Percentiles rank a stretch among this genome's conserved stretches.
Evolutionary conservation across 176 grass and related monocot species (phyloP).

Genomic region (Puccinellia tenuiflora): DNA sequence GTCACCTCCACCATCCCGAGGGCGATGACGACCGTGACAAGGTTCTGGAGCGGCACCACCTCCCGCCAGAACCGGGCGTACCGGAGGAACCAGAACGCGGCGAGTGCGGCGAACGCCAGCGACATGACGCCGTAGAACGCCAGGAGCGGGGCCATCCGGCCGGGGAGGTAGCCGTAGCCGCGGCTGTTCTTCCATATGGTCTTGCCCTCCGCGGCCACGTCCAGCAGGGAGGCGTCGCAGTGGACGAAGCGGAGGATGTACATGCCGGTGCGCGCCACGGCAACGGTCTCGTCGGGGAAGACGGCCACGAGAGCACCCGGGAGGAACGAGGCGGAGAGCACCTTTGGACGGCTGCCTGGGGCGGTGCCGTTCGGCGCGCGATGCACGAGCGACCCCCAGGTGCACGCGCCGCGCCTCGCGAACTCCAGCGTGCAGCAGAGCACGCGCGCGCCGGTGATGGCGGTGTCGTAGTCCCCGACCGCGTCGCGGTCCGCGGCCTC

Average conservation of each 20-base stretch:
- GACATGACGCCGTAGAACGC: conserved; percentile 71
- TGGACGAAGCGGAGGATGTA: conserved; percentile 73
- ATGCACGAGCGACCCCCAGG: conserved; percentile 36
- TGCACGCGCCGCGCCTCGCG: conserved; percentile 40
- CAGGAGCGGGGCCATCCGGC: conserved; percentile 66
- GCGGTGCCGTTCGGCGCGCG: conserved; percentile 8
- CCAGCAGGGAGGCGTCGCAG: conserved; percentile 44
- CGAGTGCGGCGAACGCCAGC: conserved; percentile 61
- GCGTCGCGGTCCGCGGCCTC: conserved; percentile 45
- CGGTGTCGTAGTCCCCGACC: conserved; percentile 25
- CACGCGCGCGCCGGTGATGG: conserved; percentile 26
- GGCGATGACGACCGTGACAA: conserved; percentile 58
- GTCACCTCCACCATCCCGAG: conserved; percentile 74
- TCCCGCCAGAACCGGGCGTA: conserved; percentile 61
- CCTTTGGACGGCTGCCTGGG: conserved; percentile 37
- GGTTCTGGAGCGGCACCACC: conserved; percentile 64
- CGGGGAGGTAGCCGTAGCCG: conserved; percentile 81
- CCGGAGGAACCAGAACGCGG: conserved; percentile 56
- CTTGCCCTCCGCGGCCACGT: conserved; percentile 34
- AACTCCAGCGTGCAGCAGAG: conserved; percentile 66
- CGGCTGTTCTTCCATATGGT: conserved; percentile 82
- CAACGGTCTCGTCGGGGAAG: conserved; percentile 50
- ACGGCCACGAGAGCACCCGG: conserved; percentile 14
- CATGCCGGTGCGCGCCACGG: conserved; percentile 64
- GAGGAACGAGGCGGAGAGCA: conserved; percentile 39